A percentile compares a stretch with the other conserved stretches of the same genome.
phyloP scores from a whole-genome alignment of 1,284 basidiomycete species.

The Quambalaria eucalypti region DNA sequence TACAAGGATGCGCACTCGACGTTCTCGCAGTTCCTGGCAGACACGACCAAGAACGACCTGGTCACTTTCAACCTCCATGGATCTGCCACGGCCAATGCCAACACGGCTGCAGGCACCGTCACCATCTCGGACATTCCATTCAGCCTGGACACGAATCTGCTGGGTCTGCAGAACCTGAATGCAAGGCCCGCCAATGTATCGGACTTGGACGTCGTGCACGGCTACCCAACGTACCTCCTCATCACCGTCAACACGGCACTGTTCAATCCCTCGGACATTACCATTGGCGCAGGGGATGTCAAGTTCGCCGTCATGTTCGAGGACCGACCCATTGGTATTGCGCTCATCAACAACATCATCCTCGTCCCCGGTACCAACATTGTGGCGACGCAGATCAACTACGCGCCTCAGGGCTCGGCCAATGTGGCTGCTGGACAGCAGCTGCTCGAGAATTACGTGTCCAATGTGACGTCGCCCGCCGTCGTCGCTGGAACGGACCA shows the following conservation, averaged over 20 bases:
- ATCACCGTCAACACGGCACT: conserved; percentile 56
- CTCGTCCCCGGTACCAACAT: conserved; percentile 26
- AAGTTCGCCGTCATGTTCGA: conserved; percentile 58
- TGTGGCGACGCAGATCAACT: conserved; percentile 56
- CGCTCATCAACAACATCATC: conserved; percentile 52
- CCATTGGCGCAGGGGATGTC: conserved; percentile 62
- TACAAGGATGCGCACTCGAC: conserved; percentile 52
- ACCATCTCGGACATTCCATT: conserved; percentile 57
- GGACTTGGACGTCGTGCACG: conserved; percentile 62
- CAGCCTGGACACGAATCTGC: conserved; percentile 57
- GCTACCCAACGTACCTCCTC: conserved; percentile 61
- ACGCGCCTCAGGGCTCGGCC: conserved; percentile 57
- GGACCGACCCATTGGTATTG: conserved; percentile 57
- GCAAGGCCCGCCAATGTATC: conserved; percentile 57
- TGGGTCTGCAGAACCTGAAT: conserved; percentile 62
- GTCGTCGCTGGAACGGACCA: conserved; percentile 57
- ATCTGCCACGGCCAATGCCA: conserved; percentile 55
- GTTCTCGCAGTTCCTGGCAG: conserved; percentile 63
- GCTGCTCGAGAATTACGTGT: conserved; percentile 63
- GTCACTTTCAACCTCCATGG: conserved; percentile 58
- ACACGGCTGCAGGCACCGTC: conserved; percentile 66
- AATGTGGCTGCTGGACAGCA: conserved; percentile 54
- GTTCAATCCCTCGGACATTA: conserved; percentile 57
- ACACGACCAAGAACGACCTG: conserved; percentile 55
- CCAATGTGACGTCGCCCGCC: conserved; percentile 58